These are phyloP conservation scores for Solanum piurae DNA, from an alignment of 257 asterid species.

Conservation along the genomic window DNA sequence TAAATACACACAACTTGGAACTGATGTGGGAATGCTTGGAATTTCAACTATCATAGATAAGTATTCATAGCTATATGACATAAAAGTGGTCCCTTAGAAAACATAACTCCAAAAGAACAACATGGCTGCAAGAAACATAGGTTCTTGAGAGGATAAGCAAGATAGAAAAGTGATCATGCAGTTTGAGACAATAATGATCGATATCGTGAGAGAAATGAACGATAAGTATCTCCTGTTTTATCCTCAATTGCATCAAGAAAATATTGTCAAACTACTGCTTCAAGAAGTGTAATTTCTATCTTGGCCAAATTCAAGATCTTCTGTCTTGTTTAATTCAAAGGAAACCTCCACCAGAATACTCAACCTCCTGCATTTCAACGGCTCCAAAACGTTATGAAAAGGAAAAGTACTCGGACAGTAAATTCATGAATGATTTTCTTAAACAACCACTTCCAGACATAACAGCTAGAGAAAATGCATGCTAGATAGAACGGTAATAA, in stretches of 20 bases:
- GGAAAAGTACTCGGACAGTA: background rate
- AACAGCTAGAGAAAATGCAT: background rate
- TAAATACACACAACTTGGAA: background rate
- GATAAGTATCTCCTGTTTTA: background rate
- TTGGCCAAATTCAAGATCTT: background rate
- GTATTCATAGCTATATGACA: background rate
- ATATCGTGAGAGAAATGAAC: background rate
- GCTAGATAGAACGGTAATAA: background rate
- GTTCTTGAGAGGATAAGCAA: background rate
- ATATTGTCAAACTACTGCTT: background rate
- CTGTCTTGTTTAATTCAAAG: constrained; percentile 9
- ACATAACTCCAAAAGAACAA: background rate
- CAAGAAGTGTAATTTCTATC: background rate
- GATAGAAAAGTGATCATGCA: background rate
- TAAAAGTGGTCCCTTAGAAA: background rate
- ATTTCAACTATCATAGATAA: background rate
- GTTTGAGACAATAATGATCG: background rate
- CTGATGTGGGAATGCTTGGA: background rate
- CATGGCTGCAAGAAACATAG: background rate
- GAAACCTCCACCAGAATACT: constrained; percentile 94
- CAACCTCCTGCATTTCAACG: constrained; percentile 57
- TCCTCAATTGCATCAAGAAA: background rate
- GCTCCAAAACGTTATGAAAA: background rate
- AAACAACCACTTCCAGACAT: background rate
- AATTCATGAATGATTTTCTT: background rate